Evolutionary conservation across 306 rosid species (phyloP).

Genomic region (Begonia masoniana): DNA sequence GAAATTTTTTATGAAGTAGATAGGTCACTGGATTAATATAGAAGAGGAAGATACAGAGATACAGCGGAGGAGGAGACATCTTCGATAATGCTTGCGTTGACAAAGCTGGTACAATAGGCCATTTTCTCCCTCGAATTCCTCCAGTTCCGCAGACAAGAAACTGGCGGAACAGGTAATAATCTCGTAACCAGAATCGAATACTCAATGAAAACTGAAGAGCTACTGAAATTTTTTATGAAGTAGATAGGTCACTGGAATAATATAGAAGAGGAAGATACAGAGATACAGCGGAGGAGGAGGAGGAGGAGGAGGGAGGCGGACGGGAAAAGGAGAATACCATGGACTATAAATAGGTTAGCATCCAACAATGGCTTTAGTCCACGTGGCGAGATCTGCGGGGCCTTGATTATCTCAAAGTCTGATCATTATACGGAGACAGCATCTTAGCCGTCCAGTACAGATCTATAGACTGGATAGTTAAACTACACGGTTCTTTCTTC

Average conservation of each 20-base stretch:
- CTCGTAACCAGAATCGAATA: constrained; percentile 11
- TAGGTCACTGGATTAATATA: constrained; percentile 11
- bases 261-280: constrained; percentile 3
- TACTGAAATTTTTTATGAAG: neutral
- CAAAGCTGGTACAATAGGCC: constrained; percentile 70
- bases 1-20: neutral
- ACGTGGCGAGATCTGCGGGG: constrained; percentile 49
- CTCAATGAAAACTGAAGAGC: constrained; percentile 3
- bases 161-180: constrained; percentile 2
- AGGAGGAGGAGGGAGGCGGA: constrained; percentile 28
- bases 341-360: constrained; percentile 99
- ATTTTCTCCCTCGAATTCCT: constrained; percentile 15
- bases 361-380: constrained; percentile 41
- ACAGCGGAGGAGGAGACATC: constrained; percentile 42
- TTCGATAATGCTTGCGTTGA: constrained; percentile 75
- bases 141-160: constrained; percentile 6
- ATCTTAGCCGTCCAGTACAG: too few relatives aligned
- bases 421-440: too few relatives aligned
- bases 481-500: too few relatives aligned
- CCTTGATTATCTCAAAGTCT: constrained; percentile 4
- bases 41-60: neutral
- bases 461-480: too few relatives aligned
- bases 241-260: constrained; percentile 10
- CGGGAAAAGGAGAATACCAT: constrained; percentile 45
- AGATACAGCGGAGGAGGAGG: neutral